These are phyloP conservation scores for Nothophaeocryptopus gaeumannii DNA, from an alignment of 2,329 filamentous ascomycete genomes.

Conservation along the genomic window DNA sequence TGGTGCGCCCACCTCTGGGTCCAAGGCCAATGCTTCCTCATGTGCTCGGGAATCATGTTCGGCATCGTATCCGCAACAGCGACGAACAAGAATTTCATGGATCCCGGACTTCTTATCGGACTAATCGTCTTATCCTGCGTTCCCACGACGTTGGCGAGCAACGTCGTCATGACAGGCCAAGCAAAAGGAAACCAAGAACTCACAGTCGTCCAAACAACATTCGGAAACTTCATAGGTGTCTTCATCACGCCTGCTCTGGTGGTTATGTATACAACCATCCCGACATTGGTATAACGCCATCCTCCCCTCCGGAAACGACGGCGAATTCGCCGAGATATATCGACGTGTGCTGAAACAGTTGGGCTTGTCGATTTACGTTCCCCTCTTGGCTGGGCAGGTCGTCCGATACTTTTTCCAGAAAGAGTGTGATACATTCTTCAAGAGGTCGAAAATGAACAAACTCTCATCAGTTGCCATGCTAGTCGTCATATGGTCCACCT, in stretches of 20 bases:
- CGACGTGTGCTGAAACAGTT: constrained; percentile 65
- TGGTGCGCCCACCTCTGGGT: constrained; percentile 67
- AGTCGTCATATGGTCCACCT: constrained; percentile 62
- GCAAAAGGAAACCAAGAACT: constrained; percentile 58
- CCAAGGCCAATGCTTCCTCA: constrained; percentile 64
- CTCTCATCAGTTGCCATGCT: constrained; percentile 46
- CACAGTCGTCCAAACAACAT: constrained; percentile 60
- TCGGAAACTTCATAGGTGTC: constrained; percentile 67
- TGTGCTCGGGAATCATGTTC: constrained; percentile 63
- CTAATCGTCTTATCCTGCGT: constrained; percentile 66
- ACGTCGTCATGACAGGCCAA: constrained; percentile 70
- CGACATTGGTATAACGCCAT: constrained; percentile 53
- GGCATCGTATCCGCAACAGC: constrained; percentile 53
- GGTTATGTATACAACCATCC: constrained; percentile 57
- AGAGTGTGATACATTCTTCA: constrained; percentile 54
- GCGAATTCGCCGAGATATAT: constrained; percentile 61
- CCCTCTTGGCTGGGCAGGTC: constrained; percentile 59
- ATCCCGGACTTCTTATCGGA: constrained; percentile 64
- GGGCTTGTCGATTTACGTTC: constrained; percentile 64
- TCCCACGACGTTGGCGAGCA: constrained; percentile 70
- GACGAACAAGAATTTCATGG: constrained; percentile 53
- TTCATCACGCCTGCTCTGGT: constrained; percentile 65
- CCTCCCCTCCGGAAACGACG: constrained; percentile 54
- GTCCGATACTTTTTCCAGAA: constrained; percentile 57
- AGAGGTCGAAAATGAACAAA: constrained; percentile 47